Conservation (phyloP, 2,329 filamentous ascomycete genomes). For the Hymenoscyphus albidus region DNA sequence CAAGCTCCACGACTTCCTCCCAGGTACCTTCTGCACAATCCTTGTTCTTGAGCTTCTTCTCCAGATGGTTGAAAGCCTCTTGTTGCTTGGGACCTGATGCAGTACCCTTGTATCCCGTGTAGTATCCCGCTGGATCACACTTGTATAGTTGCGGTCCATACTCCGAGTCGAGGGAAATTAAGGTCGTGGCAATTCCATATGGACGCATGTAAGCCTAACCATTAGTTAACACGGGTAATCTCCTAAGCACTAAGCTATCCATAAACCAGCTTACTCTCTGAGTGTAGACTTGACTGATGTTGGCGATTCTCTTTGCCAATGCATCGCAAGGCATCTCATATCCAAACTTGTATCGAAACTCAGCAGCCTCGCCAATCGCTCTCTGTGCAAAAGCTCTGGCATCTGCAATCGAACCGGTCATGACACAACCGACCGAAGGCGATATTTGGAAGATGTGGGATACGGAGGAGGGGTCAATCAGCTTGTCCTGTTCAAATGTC, state of each 20-base stretch:
- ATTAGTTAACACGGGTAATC: neutral
- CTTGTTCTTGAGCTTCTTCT: constrained; percentile 99
- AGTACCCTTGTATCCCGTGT: constrained; percentile 96
- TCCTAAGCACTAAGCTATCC: neutral
- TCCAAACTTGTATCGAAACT: constrained; percentile 97
- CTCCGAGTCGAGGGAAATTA: constrained; percentile 92
- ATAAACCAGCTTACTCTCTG: constrained; percentile 66
- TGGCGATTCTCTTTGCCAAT: constrained; percentile 91
- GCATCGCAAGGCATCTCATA: constrained; percentile 99
- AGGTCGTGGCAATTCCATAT: constrained; percentile 88
- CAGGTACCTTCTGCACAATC: constrained; percentile 86
- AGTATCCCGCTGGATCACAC: constrained; percentile 97
- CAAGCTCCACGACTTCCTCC: constrained; percentile 97
- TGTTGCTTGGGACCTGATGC: constrained; percentile 97
- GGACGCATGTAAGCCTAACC: constrained; percentile 91
- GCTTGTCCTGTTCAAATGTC: constrained; percentile 71
- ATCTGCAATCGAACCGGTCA: constrained; percentile 98
- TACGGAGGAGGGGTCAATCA: constrained; percentile 95
- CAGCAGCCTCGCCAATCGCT: constrained; percentile 90
- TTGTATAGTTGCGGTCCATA: constrained; percentile 95
- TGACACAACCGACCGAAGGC: constrained; percentile 92
- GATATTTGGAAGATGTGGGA: constrained; percentile 98
- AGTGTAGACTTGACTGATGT: constrained; percentile 99
- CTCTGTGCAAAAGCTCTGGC: constrained; percentile 89
- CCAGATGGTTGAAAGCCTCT: constrained; percentile 94